A percentile compares a stretch with the other conserved stretches of the same genome.
phyloP scores from a whole-genome alignment of 768 basidiomycete genomes.

The Mycena filopes region DNA sequence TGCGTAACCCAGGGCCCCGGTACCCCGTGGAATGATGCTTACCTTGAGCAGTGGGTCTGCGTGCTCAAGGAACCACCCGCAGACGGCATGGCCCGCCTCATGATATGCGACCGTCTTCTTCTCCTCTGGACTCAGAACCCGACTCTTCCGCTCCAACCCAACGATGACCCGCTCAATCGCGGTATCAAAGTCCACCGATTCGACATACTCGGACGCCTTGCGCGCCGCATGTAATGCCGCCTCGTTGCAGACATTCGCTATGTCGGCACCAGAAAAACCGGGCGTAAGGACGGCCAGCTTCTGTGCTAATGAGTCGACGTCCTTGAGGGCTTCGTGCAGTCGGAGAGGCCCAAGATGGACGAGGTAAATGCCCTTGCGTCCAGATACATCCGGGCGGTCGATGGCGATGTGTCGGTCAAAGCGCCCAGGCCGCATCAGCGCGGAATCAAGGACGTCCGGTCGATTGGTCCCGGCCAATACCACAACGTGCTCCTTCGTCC shows the following conservation, averaged over 20 bases:
- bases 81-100: slow-evolving; percentile 98
- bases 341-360: slow-evolving; percentile 91
- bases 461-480: slow-evolving; percentile 97
- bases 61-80: slow-evolving; percentile 98
- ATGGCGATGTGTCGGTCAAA: slow-evolving; percentile 98
- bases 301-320: slow-evolving; percentile 74
- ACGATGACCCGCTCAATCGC: slow-evolving; percentile 99
- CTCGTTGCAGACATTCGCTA: slow-evolving; percentile 99
- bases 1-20: slow-evolving; percentile 95
- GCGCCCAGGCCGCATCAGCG: slow-evolving; percentile 95
- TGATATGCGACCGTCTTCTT: slow-evolving; percentile 99
- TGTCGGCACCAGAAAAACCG: slow-evolving; percentile 98
- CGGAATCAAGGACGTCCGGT: slow-evolving; percentile 94
- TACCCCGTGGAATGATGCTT: slow-evolving; percentile 96
- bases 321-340: slow-evolving; percentile 64
- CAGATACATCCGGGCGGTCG: slow-evolving; percentile 93
- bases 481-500: slow-evolving; percentile 96
- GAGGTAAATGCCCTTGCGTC: slow-evolving; percentile 92
- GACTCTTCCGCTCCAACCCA: slow-evolving; percentile 94
- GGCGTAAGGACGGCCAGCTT: slow-evolving; percentile 97
- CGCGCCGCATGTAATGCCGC: slow-evolving; percentile 96
- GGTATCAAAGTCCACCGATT: slow-evolving; percentile 91
- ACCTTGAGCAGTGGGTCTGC: slow-evolving; percentile 98
- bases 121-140: slow-evolving; percentile 93
- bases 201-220: slow-evolving; percentile 79